Conservation (phyloP, 108 stramenopile genomes). For the Skeletonema tropicum region DNA sequence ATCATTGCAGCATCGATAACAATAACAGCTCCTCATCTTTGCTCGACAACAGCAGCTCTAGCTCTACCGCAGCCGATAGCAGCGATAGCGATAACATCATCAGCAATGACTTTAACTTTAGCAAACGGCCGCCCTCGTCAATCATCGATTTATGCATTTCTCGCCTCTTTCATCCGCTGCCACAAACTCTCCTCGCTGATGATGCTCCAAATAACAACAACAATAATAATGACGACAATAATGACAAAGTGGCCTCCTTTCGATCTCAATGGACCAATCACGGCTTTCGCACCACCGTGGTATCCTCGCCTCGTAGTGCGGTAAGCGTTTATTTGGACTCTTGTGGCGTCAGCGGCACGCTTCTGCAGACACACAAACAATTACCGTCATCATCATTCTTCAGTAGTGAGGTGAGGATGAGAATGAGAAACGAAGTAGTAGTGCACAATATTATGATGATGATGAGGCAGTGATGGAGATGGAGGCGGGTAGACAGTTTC, state of each 20-base stretch:
- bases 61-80: too few species aligned
- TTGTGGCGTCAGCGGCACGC: background rate
- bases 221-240: background rate
- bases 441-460: background rate
- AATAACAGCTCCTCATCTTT: too few species aligned
- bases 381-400: too few species aligned
- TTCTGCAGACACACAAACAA: too few species aligned
- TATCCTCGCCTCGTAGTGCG: slow-evolving; percentile 56
- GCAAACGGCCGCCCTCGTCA: too few species aligned
- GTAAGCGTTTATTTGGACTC: slow-evolving; percentile 60
- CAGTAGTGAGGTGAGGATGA: slow-evolving; percentile 5
- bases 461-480: background rate
- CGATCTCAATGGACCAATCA: slow-evolving; percentile 24
- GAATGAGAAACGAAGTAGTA: too few species aligned
- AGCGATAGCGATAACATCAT: too few species aligned
- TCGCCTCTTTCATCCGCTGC: slow-evolving; percentile 1
- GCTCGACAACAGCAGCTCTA: too few species aligned
- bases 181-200: background rate
- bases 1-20: too few species aligned
- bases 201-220: background rate
- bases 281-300: slow-evolving; percentile 58
- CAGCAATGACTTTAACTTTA: too few species aligned
- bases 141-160: too few species aligned
- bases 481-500: slow-evolving; percentile 47
- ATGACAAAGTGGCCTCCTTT: slow-evolving; percentile 1